A percentile compares a stretch with the other conserved stretches of the same genome.
phyloP scores from a whole-genome alignment of 352 stramenopile species.

The Phytophthora nicotianae region DNA sequence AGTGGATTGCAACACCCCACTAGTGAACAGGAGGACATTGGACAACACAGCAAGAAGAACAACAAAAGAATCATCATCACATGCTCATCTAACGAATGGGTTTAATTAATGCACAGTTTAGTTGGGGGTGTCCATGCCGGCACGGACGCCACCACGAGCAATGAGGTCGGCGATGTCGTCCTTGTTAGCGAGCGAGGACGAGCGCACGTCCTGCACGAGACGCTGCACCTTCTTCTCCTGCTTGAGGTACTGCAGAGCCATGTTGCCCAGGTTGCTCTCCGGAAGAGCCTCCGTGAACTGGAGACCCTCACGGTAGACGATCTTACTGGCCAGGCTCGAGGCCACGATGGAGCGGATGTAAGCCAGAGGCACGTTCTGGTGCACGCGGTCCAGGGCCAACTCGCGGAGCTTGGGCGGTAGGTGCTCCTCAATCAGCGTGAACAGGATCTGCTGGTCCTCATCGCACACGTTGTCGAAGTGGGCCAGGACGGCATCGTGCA shows the following conservation, averaged over 20 bases:
- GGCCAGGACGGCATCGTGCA: constrained; percentile 93
- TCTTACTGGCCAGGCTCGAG: constrained; percentile 95
- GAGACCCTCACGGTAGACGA: constrained; percentile 98
- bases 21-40: not conserved
- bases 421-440: constrained; percentile 91
- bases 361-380: constrained; percentile 92
- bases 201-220: constrained; percentile 75
- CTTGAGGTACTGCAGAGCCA: constrained; percentile 94
- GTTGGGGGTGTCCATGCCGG: constrained; percentile 46
- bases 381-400: constrained; percentile 92
- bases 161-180: constrained; percentile 80
- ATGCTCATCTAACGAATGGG: constrained; percentile 11
- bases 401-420: constrained; percentile 94
- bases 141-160: constrained; percentile 73
- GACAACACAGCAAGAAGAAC: not conserved
- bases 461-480: constrained; percentile 93
- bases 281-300: constrained; percentile 96
- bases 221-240: constrained; percentile 94
- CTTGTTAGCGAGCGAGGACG: constrained; percentile 56
- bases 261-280: constrained; percentile 88
- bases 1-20: not conserved
- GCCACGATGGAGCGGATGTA: constrained; percentile 98
- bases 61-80: not conserved
- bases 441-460: constrained; percentile 79
- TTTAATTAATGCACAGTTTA: constrained; percentile 20